These are phyloP conservation scores for Tilletia setariae DNA, from an alignment of 1,284 basidiomycete genomes.

Conservation along the genomic window DNA sequence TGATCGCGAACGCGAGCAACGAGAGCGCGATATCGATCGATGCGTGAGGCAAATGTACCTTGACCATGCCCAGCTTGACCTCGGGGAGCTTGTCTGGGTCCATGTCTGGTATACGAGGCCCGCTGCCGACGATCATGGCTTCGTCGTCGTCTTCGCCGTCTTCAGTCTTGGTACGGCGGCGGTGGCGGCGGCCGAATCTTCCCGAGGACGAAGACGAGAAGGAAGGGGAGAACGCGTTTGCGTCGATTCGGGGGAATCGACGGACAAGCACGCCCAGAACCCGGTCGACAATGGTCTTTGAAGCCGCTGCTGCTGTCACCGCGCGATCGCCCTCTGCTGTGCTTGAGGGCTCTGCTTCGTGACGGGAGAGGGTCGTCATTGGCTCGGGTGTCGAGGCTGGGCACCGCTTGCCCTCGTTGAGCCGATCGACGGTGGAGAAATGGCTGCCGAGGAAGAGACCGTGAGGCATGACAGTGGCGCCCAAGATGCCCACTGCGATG, in stretches of 20 bases:
- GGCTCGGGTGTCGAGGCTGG: not conserved
- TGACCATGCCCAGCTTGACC: constrained; percentile 20
- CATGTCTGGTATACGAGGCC: constrained; percentile 1
- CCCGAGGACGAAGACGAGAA: not conserved
- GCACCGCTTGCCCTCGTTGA: not conserved
- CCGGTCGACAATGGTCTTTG: not conserved
- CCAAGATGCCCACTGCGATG: constrained; percentile 65
- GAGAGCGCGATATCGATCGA: constrained; percentile 51
- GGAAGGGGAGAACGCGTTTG: constrained; percentile 15
- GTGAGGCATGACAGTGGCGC: constrained; percentile 74
- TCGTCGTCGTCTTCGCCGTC: constrained; percentile 6
- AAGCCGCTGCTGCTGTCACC: not conserved
- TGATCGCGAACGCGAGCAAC: constrained; percentile 59
- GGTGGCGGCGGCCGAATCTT: not conserved
- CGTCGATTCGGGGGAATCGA: constrained; percentile 3
- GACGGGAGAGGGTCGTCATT: not conserved
- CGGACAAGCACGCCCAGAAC: constrained; percentile 1
- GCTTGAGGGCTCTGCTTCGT: not conserved
- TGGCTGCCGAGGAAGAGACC: constrained; percentile 83
- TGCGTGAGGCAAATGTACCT: constrained; percentile 46
- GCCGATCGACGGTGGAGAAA: constrained; percentile 44
- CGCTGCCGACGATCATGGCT: not conserved
- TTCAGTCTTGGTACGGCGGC: constrained; percentile 3
- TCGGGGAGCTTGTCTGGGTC: not conserved
- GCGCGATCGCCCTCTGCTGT: not conserved